Conservation (phyloP, 129 eudicot genomes). For the Flaveria trinervia region DNA sequence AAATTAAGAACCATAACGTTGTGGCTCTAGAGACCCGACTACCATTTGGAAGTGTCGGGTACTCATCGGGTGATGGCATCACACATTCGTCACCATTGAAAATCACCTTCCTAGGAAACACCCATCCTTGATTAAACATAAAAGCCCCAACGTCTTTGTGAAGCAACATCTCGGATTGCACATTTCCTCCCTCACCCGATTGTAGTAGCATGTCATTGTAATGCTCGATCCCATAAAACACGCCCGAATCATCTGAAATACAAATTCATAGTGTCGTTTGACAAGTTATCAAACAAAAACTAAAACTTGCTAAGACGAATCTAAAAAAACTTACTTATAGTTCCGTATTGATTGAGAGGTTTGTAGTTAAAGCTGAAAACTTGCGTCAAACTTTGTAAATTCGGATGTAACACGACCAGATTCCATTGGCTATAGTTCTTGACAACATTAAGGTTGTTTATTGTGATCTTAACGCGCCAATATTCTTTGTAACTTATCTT, state of each 20-base stretch:
- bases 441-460: slow-evolving; percentile 51
- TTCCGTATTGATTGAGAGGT: slow-evolving; percentile 62
- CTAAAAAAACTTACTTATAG: slow-evolving; percentile 43
- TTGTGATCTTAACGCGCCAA: slow-evolving; percentile 81
- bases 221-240: slow-evolving; percentile 71
- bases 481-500: slow-evolving; percentile 66
- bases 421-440: slow-evolving; percentile 69
- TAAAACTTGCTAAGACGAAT: background rate
- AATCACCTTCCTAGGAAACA: slow-evolving; percentile 65
- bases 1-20: slow-evolving; percentile 11
- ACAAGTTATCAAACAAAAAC: background rate
- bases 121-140: slow-evolving; percentile 75
- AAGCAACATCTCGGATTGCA: slow-evolving; percentile 69
- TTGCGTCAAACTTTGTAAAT: slow-evolving; percentile 53
- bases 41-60: slow-evolving; percentile 61
- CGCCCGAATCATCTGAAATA: slow-evolving; percentile 67
- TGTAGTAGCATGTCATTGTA: slow-evolving; percentile 85
- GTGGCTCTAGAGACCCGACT: slow-evolving; percentile 19
- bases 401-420: slow-evolving; percentile 67
- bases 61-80: slow-evolving; percentile 62
- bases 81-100: slow-evolving; percentile 75
- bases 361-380: slow-evolving; percentile 80
- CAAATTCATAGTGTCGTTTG: background rate
- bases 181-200: slow-evolving; percentile 61
- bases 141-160: slow-evolving; percentile 57